Percentiles rank a stretch among this genome's conserved stretches.
Evolutionary conservation across 176 grass and related monocot species (phyloP).

Genomic region (Puccinellia tenuiflora): DNA sequence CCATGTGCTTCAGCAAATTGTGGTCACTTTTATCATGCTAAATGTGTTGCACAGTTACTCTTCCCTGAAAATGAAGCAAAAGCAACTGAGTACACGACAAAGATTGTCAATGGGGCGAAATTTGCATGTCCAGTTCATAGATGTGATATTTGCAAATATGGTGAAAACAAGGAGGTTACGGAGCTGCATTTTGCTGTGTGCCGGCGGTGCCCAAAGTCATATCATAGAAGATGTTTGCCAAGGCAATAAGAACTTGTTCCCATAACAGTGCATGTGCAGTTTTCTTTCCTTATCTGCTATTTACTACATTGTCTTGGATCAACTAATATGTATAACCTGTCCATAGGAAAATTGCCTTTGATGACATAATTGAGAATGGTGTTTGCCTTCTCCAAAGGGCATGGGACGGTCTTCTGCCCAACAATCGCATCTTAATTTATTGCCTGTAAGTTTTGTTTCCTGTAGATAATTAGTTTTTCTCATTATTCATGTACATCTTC

Average conservation of each 20-base stretch:
- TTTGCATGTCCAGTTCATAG: conserved; percentile 67
- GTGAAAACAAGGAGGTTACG: conserved; percentile 47
- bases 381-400: conserved; percentile 46
- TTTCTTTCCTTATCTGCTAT: background rate
- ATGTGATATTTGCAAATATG: conserved; percentile 52
- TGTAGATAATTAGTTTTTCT: background rate
- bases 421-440: conserved; percentile 66
- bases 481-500: background rate
- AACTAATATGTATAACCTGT: background rate
- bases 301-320: background rate
- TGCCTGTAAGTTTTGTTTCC: conserved; percentile 49
- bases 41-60: conserved; percentile 55
- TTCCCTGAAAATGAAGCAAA: conserved; percentile 47
- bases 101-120: conserved; percentile 45
- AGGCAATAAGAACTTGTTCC: conserved; percentile 31
- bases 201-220: conserved; percentile 63
- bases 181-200: conserved; percentile 66
- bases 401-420: conserved; percentile 59
- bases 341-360: conserved; percentile 46
- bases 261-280: background rate
- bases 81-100: conserved; percentile 33
- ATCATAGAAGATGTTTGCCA: conserved; percentile 79
- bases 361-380: conserved; percentile 42
- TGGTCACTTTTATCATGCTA: conserved; percentile 70
- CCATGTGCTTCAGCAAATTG: conserved; percentile 61